Evolutionary conservation across 1,139 yeast species (phyloP).

Genomic region (Eremothecium coryli): DNA sequence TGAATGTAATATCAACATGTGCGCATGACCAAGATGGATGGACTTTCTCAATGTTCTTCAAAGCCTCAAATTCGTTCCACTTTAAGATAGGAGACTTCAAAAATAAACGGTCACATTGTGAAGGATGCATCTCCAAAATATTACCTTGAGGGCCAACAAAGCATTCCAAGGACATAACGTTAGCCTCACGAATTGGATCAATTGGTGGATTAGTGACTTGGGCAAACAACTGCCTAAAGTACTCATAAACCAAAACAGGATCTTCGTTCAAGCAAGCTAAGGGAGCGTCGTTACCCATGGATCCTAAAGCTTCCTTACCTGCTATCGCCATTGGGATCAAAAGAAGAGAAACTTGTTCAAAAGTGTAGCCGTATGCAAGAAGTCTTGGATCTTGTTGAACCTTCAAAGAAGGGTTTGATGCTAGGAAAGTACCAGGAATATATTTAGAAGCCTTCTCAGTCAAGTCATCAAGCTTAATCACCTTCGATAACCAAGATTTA

Average conservation of each 20-base stretch:
- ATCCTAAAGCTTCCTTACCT: conserved; percentile 91
- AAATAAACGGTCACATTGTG: conserved; percentile 81
- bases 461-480: conserved; percentile 75
- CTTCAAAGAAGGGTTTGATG: conserved; percentile 29
- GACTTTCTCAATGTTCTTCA: conserved; percentile 59
- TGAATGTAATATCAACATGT: conserved; percentile 83
- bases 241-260: conserved; percentile 84
- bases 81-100: conserved; percentile 77
- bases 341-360: conserved; percentile 76
- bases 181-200: conserved; percentile 93
- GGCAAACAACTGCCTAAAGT: conserved; percentile 93
- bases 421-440: conserved; percentile 19
- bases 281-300: conserved; percentile 99
- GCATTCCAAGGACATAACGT: conserved; percentile 96
- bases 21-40: conserved; percentile 83
- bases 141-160: conserved; percentile 89
- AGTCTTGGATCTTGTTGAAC: conserved; percentile 78
- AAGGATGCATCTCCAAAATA: conserved; percentile 81
- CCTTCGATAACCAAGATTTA: conserved; percentile 85
- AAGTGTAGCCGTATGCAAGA: conserved; percentile 82
- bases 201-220: conserved; percentile 99
- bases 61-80: conserved; percentile 62
- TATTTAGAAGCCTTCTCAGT: conserved; percentile 36
- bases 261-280: conserved; percentile 91
- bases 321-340: conserved; percentile 89